Evolutionary conservation across 2,329 filamentous ascomycete species (phyloP).

Genomic region (Alternaria sp.): DNA sequence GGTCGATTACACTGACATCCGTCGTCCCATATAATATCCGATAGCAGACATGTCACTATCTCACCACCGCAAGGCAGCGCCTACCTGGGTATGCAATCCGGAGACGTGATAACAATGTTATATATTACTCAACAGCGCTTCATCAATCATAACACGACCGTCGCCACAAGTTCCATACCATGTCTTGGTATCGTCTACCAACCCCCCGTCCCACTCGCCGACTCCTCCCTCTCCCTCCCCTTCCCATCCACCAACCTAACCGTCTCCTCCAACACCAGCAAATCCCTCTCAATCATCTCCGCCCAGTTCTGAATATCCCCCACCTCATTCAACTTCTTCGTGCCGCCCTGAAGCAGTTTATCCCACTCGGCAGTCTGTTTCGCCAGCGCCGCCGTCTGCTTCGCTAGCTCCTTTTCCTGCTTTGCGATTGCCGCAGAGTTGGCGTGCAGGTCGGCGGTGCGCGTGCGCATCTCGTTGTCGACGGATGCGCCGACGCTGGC

Average conservation of each 20-base stretch:
- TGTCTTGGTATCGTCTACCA: background rate
- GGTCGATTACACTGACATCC: background rate
- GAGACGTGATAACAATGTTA: background rate
- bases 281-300: slow-evolving; percentile 69
- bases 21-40: background rate
- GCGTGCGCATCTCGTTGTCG: slow-evolving; percentile 70
- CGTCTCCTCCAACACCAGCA: slow-evolving; percentile 51
- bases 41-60: background rate
- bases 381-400: slow-evolving; percentile 65
- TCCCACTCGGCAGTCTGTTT: slow-evolving; percentile 70
- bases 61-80: too few relatives aligned
- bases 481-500: slow-evolving; percentile 69
- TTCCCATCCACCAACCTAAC: slow-evolving; percentile 43
- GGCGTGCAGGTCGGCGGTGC: slow-evolving; percentile 71
- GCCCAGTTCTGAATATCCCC: slow-evolving; percentile 88
- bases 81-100: background rate
- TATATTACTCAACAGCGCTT: background rate
- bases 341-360: slow-evolving; percentile 67
- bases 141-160: too few relatives aligned
- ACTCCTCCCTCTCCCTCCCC: slow-evolving; percentile 21
- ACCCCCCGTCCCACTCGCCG: slow-evolving; percentile 41
- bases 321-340: slow-evolving; percentile 74
- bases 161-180: too few relatives aligned
- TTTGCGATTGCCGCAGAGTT: slow-evolving; percentile 69
- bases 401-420: slow-evolving; percentile 71